Base-by-base conservation (phyloP, 805 yeast genomes). In the Cyberlindnera mrakii region DNA sequence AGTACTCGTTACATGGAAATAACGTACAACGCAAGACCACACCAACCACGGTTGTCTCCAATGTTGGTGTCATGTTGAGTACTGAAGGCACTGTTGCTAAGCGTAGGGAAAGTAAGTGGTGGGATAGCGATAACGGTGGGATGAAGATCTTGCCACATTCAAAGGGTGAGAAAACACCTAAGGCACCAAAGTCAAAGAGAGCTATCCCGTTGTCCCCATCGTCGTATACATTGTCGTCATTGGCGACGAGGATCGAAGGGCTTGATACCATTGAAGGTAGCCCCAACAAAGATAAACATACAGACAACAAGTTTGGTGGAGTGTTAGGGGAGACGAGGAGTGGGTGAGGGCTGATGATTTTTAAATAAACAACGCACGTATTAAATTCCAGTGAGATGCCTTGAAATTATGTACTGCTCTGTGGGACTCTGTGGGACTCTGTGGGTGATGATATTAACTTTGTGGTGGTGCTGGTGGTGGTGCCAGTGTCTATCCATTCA, bases 161-260 rank as follows among this genome's bases (percentile, higher is more conserved):
- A 23, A 23, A 11, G 18, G 14, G 27, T 5, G 27, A 23, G 3
- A 23, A 23, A 23, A 23, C 27, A 9, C 27, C 27, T 23, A 23
- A 11, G 27, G 11, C 27, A 9, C 8, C 17, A 37, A 11, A 17
- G 34, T 23, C 48, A 3, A 35, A 34, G 19, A 40, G 40, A 33
- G 46, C 34, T 33, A 51, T 57, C 11, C 60, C 57, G 8, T 33
- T 44, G 5, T 55, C 60, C 3, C 62, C 60, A n/a, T 53, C 57
- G 3, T 55, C 60, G 2, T 50, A 42, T 35, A 45, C 50, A 15
- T 32, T 57, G 41, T 53, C 53, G 18, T 48, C 59, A 0, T 32
- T 55, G n/a, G 38, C 55, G 4, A 31, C 18, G 14, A 38, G 17
- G n/a, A 11, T 36, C 5, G 20, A 15, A n/a, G n/a, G 19, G 14